Percentiles rank a stretch among this genome's conserved stretches.
These are phyloP conservation scores for Phytopythium sindhum DNA, from an alignment of 352 stramenopile genomes.

Conservation along the genomic window DNA sequence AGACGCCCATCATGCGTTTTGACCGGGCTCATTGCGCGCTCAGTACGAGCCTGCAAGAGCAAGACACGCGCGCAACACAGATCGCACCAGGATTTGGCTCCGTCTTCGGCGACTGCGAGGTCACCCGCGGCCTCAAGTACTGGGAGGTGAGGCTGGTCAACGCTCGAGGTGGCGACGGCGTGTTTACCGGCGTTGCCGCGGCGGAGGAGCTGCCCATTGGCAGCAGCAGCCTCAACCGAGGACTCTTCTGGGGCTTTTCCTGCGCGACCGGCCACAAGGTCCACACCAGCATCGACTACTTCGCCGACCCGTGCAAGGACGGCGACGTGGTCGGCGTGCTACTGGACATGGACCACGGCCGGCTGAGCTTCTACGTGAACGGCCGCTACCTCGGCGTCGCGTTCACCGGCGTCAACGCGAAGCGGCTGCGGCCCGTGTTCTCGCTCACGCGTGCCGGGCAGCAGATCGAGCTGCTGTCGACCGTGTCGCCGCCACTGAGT, in stretches of 20 bases:
- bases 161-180: constrained; percentile 49
- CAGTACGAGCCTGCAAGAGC: constrained; percentile 53
- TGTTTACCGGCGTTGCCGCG: constrained; percentile 67
- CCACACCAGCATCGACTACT: constrained; percentile 72
- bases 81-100: constrained; percentile 61
- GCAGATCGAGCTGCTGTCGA: constrained; percentile 57
- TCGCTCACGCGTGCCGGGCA: constrained; percentile 68
- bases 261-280: constrained; percentile 78
- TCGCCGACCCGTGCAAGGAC: constrained; percentile 63
- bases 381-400: constrained; percentile 68
- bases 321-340: constrained; percentile 73
- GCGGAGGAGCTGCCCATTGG: constrained; percentile 55
- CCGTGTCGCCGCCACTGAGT: constrained; percentile 42
- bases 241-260: constrained; percentile 73
- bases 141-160: constrained; percentile 71
- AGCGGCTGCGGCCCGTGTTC: constrained; percentile 64
- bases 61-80: constrained; percentile 45
- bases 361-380: constrained; percentile 80
- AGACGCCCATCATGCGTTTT: constrained; percentile 61
- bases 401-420: constrained; percentile 56
- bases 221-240: constrained; percentile 48
- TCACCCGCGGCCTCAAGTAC: constrained; percentile 74
- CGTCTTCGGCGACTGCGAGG: constrained; percentile 51
- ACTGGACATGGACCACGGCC: constrained; percentile 71
- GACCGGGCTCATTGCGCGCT: constrained; percentile 60